These are phyloP conservation scores for Lanzia echinophila DNA, from an alignment of 2,329 filamentous ascomycete genomes.

Conservation along the genomic window DNA sequence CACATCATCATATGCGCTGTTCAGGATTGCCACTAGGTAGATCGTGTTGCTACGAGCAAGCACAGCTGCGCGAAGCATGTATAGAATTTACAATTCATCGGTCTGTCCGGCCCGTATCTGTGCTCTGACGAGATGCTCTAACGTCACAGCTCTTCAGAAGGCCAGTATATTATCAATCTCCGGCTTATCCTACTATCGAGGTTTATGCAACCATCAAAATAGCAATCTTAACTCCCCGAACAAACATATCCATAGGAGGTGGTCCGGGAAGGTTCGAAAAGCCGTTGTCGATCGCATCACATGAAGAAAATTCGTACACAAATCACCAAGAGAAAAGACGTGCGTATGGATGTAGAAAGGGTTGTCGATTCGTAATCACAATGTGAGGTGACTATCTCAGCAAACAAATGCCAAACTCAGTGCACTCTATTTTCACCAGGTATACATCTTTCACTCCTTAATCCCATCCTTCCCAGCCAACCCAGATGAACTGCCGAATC, in stretches of 20 bases:
- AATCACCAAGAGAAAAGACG: constrained; percentile 1
- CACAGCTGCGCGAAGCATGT: no score
- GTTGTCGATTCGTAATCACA: constrained; percentile 28
- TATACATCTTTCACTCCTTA: background rate
- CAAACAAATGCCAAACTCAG: constrained; percentile 21
- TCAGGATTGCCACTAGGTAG: no score
- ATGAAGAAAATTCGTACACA: constrained; percentile 6
- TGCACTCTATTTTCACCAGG: constrained; percentile 21
- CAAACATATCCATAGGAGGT: constrained; percentile 25
- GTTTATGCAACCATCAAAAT: constrained; percentile 25
- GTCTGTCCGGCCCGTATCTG: constrained; percentile 61
- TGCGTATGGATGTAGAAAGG: constrained; percentile 25
- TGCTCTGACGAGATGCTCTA: constrained; percentile 54
- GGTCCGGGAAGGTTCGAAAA: constrained; percentile 31
- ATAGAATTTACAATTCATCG: background rate
- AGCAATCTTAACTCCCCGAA: constrained; percentile 31
- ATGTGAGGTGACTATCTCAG: constrained; percentile 29
- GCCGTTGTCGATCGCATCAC: constrained; percentile 20
- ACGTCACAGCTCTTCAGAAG: constrained; percentile 59
- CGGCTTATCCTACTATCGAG: constrained; percentile 23
- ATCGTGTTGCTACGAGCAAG: no score
- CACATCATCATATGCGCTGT: no score
- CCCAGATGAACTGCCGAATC: constrained; percentile 10
- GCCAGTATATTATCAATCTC: constrained; percentile 34
- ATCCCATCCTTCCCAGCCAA: constrained; percentile 5